Evolutionary conservation across 2,329 filamentous ascomycete genomes (phyloP).

Genomic region (Phaeosphaeria sp.): DNA sequence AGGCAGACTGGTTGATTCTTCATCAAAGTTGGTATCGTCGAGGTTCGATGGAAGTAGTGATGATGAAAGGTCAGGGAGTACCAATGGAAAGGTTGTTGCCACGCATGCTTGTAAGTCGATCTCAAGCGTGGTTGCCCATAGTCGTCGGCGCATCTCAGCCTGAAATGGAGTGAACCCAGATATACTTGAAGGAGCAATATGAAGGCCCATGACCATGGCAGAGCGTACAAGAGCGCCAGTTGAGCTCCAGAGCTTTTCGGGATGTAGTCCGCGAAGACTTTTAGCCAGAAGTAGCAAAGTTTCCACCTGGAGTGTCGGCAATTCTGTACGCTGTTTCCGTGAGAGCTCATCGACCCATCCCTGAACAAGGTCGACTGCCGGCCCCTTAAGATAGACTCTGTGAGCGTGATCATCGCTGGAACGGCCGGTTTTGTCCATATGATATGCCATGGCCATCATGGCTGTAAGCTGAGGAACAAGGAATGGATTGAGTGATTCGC

Average conservation of each 20-base stretch:
- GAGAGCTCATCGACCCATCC: slow-evolving; percentile 30
- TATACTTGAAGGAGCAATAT: slow-evolving; percentile 48
- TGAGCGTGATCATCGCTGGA: slow-evolving; percentile 11
- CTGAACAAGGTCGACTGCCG: slow-evolving; percentile 23
- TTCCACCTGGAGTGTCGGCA: slow-evolving; percentile 28
- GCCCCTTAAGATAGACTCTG: slow-evolving; percentile 18
- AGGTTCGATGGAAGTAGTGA: slow-evolving; percentile 19
- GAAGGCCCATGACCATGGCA: slow-evolving; percentile 52
- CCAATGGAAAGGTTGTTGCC: slow-evolving; percentile 22
- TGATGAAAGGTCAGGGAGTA: slow-evolving; percentile 15
- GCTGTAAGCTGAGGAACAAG: slow-evolving; percentile 29
- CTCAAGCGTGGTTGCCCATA: slow-evolving; percentile 55
- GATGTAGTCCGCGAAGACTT: slow-evolving; percentile 12
- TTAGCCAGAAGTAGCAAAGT: slow-evolving; percentile 23
- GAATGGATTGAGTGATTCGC: slow-evolving; percentile 20
- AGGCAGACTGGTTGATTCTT: slow-evolving; percentile 13
- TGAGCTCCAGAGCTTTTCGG: slow-evolving; percentile 29
- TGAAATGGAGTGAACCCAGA: slow-evolving; percentile 41
- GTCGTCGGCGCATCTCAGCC: slow-evolving; percentile 50
- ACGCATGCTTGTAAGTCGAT: slow-evolving; percentile 43
- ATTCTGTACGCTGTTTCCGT: slow-evolving; percentile 27
- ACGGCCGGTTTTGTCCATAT: slow-evolving; percentile 18
- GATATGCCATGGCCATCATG: slow-evolving; percentile 29
- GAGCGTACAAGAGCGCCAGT: slow-evolving; percentile 49
- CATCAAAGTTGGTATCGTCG: slow-evolving; percentile 26